Conservation (phyloP, 1,284 basidiomycete species). For the Apiotrichum siamense region DNA sequence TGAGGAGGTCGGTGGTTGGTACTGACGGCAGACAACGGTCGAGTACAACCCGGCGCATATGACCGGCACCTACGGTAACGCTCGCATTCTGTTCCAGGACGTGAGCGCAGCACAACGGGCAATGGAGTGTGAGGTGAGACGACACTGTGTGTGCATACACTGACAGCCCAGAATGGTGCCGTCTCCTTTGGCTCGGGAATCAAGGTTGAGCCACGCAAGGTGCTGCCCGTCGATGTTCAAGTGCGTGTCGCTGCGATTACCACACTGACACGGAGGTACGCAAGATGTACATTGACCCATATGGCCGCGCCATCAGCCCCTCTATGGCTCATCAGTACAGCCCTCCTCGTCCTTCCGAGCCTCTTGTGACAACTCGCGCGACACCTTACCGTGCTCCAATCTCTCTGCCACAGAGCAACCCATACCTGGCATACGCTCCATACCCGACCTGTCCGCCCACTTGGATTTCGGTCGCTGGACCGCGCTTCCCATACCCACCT, state of each 20-base stretch:
- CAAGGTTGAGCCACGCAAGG: conserved; percentile 27
- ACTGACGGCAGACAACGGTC: conserved; percentile 19
- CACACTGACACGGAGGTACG: conserved; percentile 1
- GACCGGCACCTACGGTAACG: conserved; percentile 18
- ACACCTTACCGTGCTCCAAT: too few relatives aligned
- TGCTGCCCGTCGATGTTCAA: conserved; percentile 26
- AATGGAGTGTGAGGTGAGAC: conserved; percentile 28
- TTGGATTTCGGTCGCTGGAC: too few relatives aligned
- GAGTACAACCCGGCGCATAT: conserved; percentile 29
- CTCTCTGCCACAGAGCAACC: background rate
- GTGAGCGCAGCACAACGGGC: conserved; percentile 21
- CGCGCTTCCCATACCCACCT: too few relatives aligned
- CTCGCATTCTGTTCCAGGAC: conserved; percentile 29
- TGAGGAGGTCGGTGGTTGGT: background rate
- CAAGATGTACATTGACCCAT: conserved; percentile 28
- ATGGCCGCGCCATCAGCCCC: conserved; percentile 26
- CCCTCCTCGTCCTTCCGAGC: conserved; percentile 5
- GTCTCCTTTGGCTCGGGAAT: conserved; percentile 27
- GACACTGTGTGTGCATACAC: background rate
- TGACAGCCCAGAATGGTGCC: conserved; percentile 18
- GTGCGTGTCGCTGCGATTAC: conserved; percentile 4
- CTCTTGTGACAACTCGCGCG: too few relatives aligned
- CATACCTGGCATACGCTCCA: too few relatives aligned
- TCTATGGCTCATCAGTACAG: conserved; percentile 28
- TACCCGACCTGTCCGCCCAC: too few relatives aligned